These are phyloP conservation scores for Sarocladium strictum DNA, from an alignment of 2,329 filamentous ascomycete genomes.

Conservation along the genomic window DNA sequence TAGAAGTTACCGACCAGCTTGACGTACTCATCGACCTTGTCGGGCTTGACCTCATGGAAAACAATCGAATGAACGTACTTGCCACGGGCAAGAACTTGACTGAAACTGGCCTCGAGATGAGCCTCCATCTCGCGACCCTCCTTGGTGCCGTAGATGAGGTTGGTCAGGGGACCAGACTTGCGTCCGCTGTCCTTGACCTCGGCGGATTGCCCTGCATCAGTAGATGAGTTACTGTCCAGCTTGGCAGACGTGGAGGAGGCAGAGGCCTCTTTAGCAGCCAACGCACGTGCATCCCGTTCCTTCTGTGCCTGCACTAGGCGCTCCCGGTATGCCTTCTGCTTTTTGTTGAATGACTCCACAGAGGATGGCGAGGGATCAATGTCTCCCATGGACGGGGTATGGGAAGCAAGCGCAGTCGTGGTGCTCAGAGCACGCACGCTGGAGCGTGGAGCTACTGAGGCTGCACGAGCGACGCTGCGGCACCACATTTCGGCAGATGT, in stretches of 20 bases:
- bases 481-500: slow-evolving; percentile 41
- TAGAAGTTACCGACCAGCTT: slow-evolving; percentile 88
- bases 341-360: slow-evolving; percentile 70
- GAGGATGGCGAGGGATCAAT: slow-evolving; percentile 61
- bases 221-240: slow-evolving; percentile 31
- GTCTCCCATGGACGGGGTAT: slow-evolving; percentile 77
- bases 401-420: slow-evolving; percentile 37
- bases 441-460: slow-evolving; percentile 38
- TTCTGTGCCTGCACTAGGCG: slow-evolving; percentile 70
- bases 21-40: slow-evolving; percentile 92
- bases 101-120: slow-evolving; percentile 94
- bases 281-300: slow-evolving; percentile 81
- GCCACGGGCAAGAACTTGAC: slow-evolving; percentile 85
- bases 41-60: slow-evolving; percentile 90
- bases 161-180: slow-evolving; percentile 69
- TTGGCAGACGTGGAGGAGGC: slow-evolving; percentile 32
- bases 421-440: slow-evolving; percentile 52
- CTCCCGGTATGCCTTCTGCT: slow-evolving; percentile 83
- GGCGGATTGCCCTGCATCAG: slow-evolving; percentile 36
- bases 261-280: slow-evolving; percentile 28
- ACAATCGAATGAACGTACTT: slow-evolving; percentile 99
- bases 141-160: slow-evolving; percentile 93
- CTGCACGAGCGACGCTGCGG: slow-evolving; percentile 42
- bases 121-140: slow-evolving; percentile 91
- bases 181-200: slow-evolving; percentile 54